Conservation (phyloP, 1,139 yeast species). For the Candida buenavistaensis region DNA sequence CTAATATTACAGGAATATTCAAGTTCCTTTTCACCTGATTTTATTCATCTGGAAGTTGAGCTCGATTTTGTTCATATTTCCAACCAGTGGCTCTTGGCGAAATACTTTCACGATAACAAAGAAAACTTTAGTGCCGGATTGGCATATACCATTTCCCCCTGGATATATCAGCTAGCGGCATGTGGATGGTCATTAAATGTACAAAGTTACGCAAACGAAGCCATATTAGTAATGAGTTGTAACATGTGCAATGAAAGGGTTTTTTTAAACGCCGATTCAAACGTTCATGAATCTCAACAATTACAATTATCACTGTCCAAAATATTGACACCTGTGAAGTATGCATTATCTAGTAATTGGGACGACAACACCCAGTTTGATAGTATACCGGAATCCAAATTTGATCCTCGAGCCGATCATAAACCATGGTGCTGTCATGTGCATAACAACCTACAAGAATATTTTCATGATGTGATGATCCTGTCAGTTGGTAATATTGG, state of each 20-base stretch:
- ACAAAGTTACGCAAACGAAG: conserved; percentile 28
- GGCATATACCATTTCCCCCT: conserved; percentile 25
- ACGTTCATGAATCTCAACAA: not conserved
- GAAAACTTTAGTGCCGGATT: conserved; percentile 26
- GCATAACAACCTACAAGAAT: conserved; percentile 18
- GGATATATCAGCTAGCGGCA: conserved; percentile 36
- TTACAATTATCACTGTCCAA: conserved; percentile 24
- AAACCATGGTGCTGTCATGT: conserved; percentile 37
- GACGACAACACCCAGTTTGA: conserved; percentile 8
- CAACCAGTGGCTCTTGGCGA: conserved; percentile 30
- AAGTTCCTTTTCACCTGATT: conserved; percentile 13
- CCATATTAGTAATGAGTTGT: conserved; percentile 36
- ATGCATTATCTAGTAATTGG: conserved; percentile 21
- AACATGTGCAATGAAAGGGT: conserved; percentile 37
- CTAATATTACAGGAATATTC: conserved; percentile 18
- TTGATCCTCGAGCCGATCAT: conserved; percentile 31
- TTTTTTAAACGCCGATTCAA: conserved; percentile 22
- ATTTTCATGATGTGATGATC: conserved; percentile 26
- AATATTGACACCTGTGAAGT: conserved; percentile 33
- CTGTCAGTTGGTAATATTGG: conserved; percentile 25
- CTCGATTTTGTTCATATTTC: conserved; percentile 24
- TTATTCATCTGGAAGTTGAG: conserved; percentile 10
- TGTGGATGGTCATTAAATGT: conserved; percentile 40
- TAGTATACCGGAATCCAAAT: conserved; percentile 12
- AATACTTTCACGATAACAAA: conserved; percentile 32